Percentiles rank a stretch among this genome's conserved stretches.
Conservation (phyloP, 2,329 filamentous ascomycete species). For the Arthrobotrys megalospora region DNA sequence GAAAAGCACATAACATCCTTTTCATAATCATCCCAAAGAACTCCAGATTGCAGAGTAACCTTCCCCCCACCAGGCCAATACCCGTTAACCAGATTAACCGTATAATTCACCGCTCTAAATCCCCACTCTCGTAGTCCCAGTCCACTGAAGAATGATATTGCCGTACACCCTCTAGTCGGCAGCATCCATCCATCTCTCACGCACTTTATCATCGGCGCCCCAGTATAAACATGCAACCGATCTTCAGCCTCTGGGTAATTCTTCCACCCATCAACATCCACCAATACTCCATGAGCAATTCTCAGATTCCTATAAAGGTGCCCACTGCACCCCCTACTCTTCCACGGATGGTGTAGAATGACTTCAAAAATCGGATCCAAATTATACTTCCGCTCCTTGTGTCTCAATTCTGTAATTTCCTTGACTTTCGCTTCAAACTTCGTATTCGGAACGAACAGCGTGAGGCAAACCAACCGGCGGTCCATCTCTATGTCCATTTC, state of each 20-base stretch:
- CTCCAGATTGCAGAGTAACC: background rate
- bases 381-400: background rate
- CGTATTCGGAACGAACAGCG: background rate
- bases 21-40: background rate
- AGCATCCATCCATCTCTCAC: background rate
- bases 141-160: background rate
- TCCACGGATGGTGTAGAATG: background rate
- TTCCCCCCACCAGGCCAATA: background rate
- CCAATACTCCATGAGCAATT: background rate
- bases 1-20: slow-evolving; percentile 14
- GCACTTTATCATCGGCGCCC: background rate
- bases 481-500: background rate
- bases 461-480: background rate
- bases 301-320: background rate
- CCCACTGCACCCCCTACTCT: background rate
- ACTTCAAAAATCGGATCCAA: background rate
- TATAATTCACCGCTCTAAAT: background rate
- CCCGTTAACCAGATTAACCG: background rate
- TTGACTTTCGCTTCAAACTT: background rate
- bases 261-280: background rate
- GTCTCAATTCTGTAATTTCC: background rate
- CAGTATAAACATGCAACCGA: background rate
- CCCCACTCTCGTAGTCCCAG: background rate
- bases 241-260: background rate
- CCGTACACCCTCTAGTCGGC: background rate